Evolutionary conservation across 768 basidiomycete genomes (phyloP).

Genomic region (Lactarius deliciosus): DNA sequence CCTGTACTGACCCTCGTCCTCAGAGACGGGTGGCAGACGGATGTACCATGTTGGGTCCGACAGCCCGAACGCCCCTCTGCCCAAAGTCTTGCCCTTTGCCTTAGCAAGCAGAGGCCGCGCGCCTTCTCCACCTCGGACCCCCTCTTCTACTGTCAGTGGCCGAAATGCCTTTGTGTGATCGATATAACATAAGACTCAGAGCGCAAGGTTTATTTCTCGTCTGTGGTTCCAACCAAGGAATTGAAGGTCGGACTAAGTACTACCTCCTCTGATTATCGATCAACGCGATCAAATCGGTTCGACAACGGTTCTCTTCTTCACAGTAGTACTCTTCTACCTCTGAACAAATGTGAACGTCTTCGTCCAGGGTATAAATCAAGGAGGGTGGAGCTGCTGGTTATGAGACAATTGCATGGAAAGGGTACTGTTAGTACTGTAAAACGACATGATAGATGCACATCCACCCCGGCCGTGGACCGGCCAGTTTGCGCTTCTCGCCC

Average conservation of each 20-base stretch:
- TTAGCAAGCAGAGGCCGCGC: too few species aligned
- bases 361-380: background rate
- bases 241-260: background rate
- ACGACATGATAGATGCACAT: slow-evolving; percentile 20
- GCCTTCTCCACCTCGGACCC: too few species aligned
- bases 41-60: too few species aligned
- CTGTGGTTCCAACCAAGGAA: background rate
- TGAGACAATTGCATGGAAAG: slow-evolving; percentile 8
- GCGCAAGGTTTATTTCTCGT: background rate
- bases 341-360: background rate
- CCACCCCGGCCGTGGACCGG: slow-evolving; percentile 32
- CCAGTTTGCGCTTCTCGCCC: slow-evolving; percentile 87
- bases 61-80: too few species aligned
- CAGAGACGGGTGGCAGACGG: too few species aligned
- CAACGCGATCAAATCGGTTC: background rate
- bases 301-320: background rate
- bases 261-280: background rate
- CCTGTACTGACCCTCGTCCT: too few species aligned
- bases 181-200: too few species aligned
- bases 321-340: background rate
- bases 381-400: background rate
- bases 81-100: too few species aligned
- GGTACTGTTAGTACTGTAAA: slow-evolving; percentile 9
- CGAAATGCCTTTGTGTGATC: background rate
- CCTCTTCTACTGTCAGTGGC: background rate